phyloP scores from a whole-genome alignment of 768 basidiomycete species.

The Tylopilus rubrobrunneus region DNA sequence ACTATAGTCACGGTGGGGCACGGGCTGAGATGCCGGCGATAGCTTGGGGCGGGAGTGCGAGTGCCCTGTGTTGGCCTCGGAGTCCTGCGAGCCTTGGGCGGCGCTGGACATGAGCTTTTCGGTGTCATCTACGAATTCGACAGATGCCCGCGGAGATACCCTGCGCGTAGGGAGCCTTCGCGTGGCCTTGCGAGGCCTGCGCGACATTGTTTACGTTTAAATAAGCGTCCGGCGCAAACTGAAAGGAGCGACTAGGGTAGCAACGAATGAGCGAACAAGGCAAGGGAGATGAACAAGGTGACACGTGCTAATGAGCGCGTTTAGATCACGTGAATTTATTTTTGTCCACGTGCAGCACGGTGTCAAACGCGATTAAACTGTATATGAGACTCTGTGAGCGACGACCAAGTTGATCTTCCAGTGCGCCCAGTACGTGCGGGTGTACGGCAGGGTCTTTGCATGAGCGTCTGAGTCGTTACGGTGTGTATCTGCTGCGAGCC shows the following conservation, averaged over 20 bases:
- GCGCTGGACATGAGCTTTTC: conserved; percentile 16
- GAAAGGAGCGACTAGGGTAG: conserved; percentile 23
- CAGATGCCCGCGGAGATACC: conserved; percentile 6
- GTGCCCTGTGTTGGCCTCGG: background rate
- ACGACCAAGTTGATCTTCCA: background rate
- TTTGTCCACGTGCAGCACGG: conserved; percentile 12
- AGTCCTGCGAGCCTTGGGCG: background rate
- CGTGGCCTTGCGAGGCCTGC: conserved; percentile 11
- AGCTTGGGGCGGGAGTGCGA: conserved; percentile 8
- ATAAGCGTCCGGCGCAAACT: conserved; percentile 26
- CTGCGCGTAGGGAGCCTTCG: conserved; percentile 8
- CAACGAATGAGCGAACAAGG: conserved; percentile 1
- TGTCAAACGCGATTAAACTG: background rate
- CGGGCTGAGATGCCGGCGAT: conserved; percentile 11
- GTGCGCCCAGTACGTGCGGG: too few species aligned
- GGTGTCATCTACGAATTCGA: conserved; percentile 17
- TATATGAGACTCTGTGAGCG: too few species aligned
- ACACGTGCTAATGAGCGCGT: conserved; percentile 26
- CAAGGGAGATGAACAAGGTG: conserved; percentile 9
- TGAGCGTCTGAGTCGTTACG: conserved; percentile 5
- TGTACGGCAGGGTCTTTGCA: background rate
- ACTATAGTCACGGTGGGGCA: conserved; percentile 23
- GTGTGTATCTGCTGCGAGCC: background rate
- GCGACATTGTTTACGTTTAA: conserved; percentile 13
- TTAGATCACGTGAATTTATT: conserved; percentile 29